These are phyloP conservation scores for Neurospora africana DNA, from an alignment of 495 filamentous ascomycete species.

Conservation along the genomic window DNA sequence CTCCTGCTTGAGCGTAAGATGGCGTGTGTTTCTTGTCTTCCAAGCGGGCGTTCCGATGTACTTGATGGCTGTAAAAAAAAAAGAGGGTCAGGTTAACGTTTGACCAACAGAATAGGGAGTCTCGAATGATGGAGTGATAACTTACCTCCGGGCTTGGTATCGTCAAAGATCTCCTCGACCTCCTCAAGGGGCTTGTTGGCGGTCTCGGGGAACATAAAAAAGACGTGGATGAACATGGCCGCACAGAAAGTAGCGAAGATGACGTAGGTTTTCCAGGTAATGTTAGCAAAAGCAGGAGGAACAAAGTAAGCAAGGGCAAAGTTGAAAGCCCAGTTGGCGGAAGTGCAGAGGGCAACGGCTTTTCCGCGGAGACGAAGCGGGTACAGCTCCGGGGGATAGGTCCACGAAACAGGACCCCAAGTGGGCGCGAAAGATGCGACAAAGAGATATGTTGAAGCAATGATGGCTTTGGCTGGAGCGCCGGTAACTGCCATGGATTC, in stretches of 20 bases:
- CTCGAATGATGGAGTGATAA: background rate
- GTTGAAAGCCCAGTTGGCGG: constrained; percentile 71
- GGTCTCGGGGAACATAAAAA: constrained; percentile 76
- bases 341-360: constrained; percentile 61
- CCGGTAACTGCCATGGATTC: constrained; percentile 44
- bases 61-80: constrained; percentile 41
- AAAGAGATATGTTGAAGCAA: constrained; percentile 71
- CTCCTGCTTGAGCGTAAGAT: constrained; percentile 20
- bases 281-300: constrained; percentile 62
- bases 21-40: constrained; percentile 45
- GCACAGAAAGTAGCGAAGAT: constrained; percentile 70
- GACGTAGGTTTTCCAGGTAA: constrained; percentile 64
- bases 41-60: constrained; percentile 59
- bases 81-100: background rate
- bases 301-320: constrained; percentile 73
- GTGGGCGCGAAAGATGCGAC: constrained; percentile 68
- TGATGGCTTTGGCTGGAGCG: constrained; percentile 54
- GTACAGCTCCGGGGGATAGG: constrained; percentile 68
- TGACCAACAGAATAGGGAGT: background rate
- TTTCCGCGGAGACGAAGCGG: constrained; percentile 63
- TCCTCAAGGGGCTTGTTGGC: constrained; percentile 75
- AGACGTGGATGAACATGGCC: constrained; percentile 62
- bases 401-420: constrained; percentile 62
- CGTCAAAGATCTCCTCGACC: constrained; percentile 58
- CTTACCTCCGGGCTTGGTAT: constrained; percentile 19